Conservation (phyloP, 805 yeast genomes). For the Candida dendrica region DNA sequence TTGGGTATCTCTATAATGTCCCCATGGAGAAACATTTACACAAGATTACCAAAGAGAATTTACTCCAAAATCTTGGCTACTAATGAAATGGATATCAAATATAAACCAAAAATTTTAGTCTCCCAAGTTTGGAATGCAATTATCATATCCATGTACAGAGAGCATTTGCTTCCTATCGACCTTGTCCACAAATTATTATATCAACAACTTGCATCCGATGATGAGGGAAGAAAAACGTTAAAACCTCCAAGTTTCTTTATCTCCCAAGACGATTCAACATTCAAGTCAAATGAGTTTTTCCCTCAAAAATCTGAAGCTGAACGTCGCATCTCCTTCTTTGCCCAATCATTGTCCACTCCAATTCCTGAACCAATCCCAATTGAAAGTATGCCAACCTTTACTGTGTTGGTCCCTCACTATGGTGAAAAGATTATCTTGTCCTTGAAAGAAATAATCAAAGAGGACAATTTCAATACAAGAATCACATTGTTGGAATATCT, state of each 20-base stretch:
- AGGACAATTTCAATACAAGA: conserved; percentile 52
- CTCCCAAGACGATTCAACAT: conserved; percentile 73
- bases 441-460: conserved; percentile 70
- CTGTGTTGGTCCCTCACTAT: conserved; percentile 85
- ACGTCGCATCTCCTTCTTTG: conserved; percentile 79
- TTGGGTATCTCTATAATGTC: conserved; percentile 80
- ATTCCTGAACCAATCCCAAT: conserved; percentile 66
- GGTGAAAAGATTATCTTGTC: conserved; percentile 73
- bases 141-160: conserved; percentile 76
- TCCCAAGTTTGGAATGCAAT: conserved; percentile 81
- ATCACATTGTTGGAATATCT: conserved; percentile 81
- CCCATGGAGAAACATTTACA: conserved; percentile 79
- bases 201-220: conserved; percentile 25
- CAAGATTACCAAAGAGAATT: conserved; percentile 70
- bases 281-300: conserved; percentile 52
- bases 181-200: conserved; percentile 63
- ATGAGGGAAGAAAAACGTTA: conserved; percentile 34
- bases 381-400: conserved; percentile 70
- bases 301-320: conserved; percentile 68
- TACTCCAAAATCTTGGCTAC: conserved; percentile 54
- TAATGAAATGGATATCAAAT: conserved; percentile 29
- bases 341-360: conserved; percentile 83
- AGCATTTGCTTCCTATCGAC: conserved; percentile 68
- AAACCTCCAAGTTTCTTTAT: conserved; percentile 75
- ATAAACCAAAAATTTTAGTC: conserved; percentile 46